Evolutionary conservation across 2,329 filamentous ascomycete genomes (phyloP).

Genomic region (Penicillium sp.): DNA sequence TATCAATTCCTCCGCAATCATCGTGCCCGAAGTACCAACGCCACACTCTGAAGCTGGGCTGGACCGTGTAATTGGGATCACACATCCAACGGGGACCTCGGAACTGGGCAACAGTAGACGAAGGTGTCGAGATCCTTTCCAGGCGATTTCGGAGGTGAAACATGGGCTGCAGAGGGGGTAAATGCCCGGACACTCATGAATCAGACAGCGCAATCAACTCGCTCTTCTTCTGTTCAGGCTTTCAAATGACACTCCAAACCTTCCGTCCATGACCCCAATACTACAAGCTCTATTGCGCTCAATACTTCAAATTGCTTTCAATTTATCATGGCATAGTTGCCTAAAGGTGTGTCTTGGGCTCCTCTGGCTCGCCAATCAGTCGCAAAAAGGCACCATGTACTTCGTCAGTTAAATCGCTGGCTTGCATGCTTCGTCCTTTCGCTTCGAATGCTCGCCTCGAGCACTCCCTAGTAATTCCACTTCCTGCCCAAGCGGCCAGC

Average conservation of each 20-base stretch:
- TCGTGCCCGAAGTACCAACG: too few species aligned
- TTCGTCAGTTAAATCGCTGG: slow-evolving; percentile 88
- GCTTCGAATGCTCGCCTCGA: slow-evolving; percentile 84
- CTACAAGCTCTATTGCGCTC: background rate
- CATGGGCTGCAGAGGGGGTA: too few species aligned
- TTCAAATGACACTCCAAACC: too few species aligned
- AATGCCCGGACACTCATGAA: too few species aligned
- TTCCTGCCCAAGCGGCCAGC: slow-evolving; percentile 82
- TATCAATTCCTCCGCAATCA: too few species aligned
- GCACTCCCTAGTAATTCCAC: slow-evolving; percentile 84
- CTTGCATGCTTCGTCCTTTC: slow-evolving; percentile 84
- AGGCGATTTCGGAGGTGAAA: background rate
- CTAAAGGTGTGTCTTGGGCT: slow-evolving; percentile 37
- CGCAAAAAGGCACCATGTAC: slow-evolving; percentile 79
- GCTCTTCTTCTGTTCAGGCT: too few species aligned
- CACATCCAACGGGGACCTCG: too few species aligned
- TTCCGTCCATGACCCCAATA: too few species aligned
- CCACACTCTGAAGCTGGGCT: too few species aligned
- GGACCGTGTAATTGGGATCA: too few species aligned
- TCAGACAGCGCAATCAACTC: too few species aligned
- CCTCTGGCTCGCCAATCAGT: slow-evolving; percentile 72
- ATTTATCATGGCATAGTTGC: slow-evolving; percentile 1
- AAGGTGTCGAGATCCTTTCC: background rate
- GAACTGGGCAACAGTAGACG: background rate
- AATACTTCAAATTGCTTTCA: background rate